Base-by-base conservation (phyloP, 2,329 filamentous ascomycete genomes). In the Acrocalymma vagum region DNA sequence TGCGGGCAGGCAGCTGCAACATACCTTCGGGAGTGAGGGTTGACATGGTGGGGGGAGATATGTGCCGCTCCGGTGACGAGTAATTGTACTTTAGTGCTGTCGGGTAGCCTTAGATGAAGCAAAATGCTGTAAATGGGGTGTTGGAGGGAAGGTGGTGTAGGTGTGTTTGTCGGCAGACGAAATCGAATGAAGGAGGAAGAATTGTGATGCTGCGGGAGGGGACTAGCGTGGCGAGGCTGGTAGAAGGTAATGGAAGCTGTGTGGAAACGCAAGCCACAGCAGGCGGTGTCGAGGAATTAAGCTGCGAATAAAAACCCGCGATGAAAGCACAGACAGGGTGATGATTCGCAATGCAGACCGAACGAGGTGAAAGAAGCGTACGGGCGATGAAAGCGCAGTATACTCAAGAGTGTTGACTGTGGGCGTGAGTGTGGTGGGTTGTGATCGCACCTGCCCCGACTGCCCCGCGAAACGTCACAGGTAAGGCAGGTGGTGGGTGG, bases 11-110 rank as follows among this genome's bases (percentile, higher is more conserved):
- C n/a, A n/a, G 65, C 60, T 58, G 55, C 34, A 53, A 53, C 65
- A 53, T 65, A 72, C 69, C 69, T 71, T 72, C 69, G 44, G 69
- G 69, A 40, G 61, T 65, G 34, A 70, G 40, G 39, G 63, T 62
- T 40, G 65, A 53, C 62, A 64, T 67, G 38, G 32, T 53, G 51
- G 29, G 36, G 29, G n/a, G n/a, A n/a, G n/a, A n/a, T n/a, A n/a
- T n/a, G n/a, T n/a, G n/a, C n/a, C n/a, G n/a, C n/a, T n/a, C n/a
- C n/a, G n/a, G 44, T 31, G 23, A 35, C 24, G 35, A 31, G 25
- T 35, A n/a, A 37, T 29, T 22, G 17, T 15, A 38, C 11, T 15
- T 28, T 24, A 22, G 35, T 38, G 33, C 31, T 39, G 26, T 46
- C 28, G 29, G 9, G 16, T 28, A n/a, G n/a, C 15, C 29, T 39